Evolutionary conservation across 495 filamentous ascomycete genomes (phyloP), one percentile per base, ranked within the genome.

Genomic region (Aspergillus sparsus): DNA sequence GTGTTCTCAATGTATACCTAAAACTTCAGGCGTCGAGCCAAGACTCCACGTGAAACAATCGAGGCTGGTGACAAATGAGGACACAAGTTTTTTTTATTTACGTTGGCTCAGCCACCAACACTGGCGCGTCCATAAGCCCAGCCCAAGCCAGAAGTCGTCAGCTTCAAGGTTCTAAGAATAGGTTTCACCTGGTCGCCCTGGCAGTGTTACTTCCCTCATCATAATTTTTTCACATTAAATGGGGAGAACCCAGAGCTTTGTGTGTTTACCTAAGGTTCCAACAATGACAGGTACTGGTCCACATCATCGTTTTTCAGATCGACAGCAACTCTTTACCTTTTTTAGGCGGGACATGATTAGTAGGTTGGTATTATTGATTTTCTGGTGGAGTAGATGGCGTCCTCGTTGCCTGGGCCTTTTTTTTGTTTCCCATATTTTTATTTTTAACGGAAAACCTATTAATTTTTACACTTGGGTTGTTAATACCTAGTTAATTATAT

Each of bases 21-120:
- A 27, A 27, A 27, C 1, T 27, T 27, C 21, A 27, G 21, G 21
- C 21, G 21, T 27, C 3, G 21, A 1, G 44, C 44, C 44, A 47
- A 47, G 44, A 27, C 4, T 6, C 16, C 44, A 47, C 44, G 44
- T 47, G 44, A 47, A 47, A 8, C 5, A 8, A 41, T n/a, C 3
- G 37, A 10, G n/a, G n/a, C 37, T 3, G 37, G 10, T 41, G 37
- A 11, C 11, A 41, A 41, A 41, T n/a, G 37, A n/a, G 12, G 18
- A 16, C 18, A 16, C 0, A 12, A 13, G 15, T 13, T 27, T 27
- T 27, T 27, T 27, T 27, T 27, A 27, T 16, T 13, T 8, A 16
- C 44, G 53, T 60, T 54, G 51, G 50, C 58, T 60, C 58, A 41
- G 58, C 58, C 58, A 60, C 50, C 51, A n/a, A 60, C 15, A 49